Base-by-base conservation (phyloP, 139 green algal genomes). In the Coelastrella sp. region DNA sequence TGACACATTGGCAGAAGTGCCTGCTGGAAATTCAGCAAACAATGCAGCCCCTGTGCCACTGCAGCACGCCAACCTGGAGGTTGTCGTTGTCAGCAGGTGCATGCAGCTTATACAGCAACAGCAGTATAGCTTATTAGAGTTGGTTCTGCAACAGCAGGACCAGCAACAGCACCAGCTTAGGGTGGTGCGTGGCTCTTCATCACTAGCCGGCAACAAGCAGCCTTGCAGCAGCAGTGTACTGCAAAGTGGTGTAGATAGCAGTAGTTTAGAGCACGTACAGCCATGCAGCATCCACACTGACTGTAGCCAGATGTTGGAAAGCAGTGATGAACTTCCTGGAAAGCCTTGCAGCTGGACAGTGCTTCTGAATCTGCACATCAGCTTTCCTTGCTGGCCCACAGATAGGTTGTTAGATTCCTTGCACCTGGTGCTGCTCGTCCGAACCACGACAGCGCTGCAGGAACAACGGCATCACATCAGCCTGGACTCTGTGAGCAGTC, bases 71-170 rank as follows among this genome's bases (percentile, higher is more conserved):
- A 19, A 22, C 32, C 80, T 86, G 11, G 58, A 86, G 59, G 7
- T 86, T 57, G 23, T 86, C 7, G 59, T 71, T 7, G 20, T 86
- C 8, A 74, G 80, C 59, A 73, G 80, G 8, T 19, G 57, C 20
- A 74, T 74, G 59, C 80, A 86, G 80, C 59, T 86, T 20, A 22
- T 86, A 20, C 59, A 59, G 20, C n/a, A 47, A 11, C 80, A 59
- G n/a, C 80, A 73, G 22, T n/a, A 20, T 23, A 86, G 80, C 80
- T 54, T 86, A n/a, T n/a, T 74, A 59, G 57, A 86, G 59, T 56
- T 86, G 59, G n/a, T 85, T 14, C 16, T 74, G 80, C 59, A 74
- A 23, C 80, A 86, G 20, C 74, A 80, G 74, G 11, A 80, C 4
- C 64, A 64, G 3, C 32, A 58, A 4, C 17, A 57, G 13, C 6